Evolutionary conservation across 768 basidiomycete species (phyloP).

Genomic region (Brasilioporus rufonigricans): DNA sequence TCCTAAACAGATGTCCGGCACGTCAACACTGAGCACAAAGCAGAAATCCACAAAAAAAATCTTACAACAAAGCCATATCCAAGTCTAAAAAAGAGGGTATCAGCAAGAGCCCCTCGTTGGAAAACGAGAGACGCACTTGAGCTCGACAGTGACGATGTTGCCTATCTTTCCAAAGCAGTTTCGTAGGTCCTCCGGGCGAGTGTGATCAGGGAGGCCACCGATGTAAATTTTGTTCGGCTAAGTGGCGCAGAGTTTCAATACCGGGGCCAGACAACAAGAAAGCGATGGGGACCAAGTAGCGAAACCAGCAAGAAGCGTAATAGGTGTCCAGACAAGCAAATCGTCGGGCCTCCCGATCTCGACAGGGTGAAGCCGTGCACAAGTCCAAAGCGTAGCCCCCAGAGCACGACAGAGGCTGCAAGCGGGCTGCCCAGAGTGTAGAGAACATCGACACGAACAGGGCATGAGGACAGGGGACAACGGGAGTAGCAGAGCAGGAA

Average conservation of each 20-base stretch:
- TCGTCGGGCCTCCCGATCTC: constrained; percentile 24
- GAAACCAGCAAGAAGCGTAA: constrained; percentile 18
- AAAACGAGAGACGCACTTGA: constrained; percentile 60
- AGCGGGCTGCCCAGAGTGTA: constrained; percentile 14
- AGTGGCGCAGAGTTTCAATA: constrained; percentile 66
- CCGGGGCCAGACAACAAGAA: constrained; percentile 50
- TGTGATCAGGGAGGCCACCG: constrained; percentile 85
- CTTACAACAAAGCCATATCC: constrained; percentile 91
- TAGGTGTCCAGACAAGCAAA: constrained; percentile 38
- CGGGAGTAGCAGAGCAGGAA: constrained; percentile 22
- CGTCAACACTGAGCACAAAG: not conserved
- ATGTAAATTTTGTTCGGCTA: constrained; percentile 95
- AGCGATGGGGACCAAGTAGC: constrained; percentile 38
- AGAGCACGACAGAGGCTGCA: constrained; percentile 18
- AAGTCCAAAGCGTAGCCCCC: constrained; percentile 22
- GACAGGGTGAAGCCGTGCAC: constrained; percentile 25
- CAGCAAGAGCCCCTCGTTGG: constrained; percentile 9
- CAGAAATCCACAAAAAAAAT: constrained; percentile 1
- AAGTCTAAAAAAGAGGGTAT: constrained; percentile 44
- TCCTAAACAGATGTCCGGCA: constrained; percentile 45
- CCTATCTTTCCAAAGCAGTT: constrained; percentile 88
- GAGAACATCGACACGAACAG: constrained; percentile 19
- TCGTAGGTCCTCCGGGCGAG: constrained; percentile 80
- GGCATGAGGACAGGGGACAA: constrained; percentile 19
- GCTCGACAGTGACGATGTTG: constrained; percentile 68